Base-by-base conservation (phyloP, 345 rosid genomes). In the Aethionema arabicum region DNA sequence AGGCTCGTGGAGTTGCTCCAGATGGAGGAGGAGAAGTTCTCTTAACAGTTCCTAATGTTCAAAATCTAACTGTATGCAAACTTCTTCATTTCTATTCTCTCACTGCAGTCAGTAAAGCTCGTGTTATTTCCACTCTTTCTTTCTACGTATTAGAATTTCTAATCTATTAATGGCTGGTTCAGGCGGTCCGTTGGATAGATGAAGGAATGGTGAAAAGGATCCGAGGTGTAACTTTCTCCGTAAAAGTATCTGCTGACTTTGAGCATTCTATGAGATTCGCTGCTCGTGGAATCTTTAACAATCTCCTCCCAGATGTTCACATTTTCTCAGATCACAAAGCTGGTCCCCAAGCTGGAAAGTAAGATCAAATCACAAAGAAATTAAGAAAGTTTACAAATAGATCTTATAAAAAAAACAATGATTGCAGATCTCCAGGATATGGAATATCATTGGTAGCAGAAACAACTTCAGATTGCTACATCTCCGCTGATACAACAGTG, bases 141-240 rank as follows among this genome's bases (percentile, higher is more conserved):
- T 11, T 16, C 9, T n/a, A 57, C 37, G 68, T 75, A 35, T 56
- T 36, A 0, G 32, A 63, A 21, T 50, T 32, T 56, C 54, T 70
- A 29, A 63, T 72, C 42, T 42, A 48, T 59, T 31, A 12, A 12
- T 59, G 0, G 15, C 27, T 51, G 74, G 47, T 59, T 56, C 82
- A 90, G 99, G 84, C 90, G 14, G 82, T 84, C 41, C 60, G 67
- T 13, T 90, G 96, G 98, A 63, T 74, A 11, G 91, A 95, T 41
- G 95, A 88, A 74, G 98, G 98, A 59, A 86, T 86, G 96, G 90
- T 86, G 32, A 90, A 82, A 77, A 86, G 81, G 80, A 90, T 95
- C 67, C 86, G 99, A 74, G 96, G 98, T 52, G 56, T 47, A 16
- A 81, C 92, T 59, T 95, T 84, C 76, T 90, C 97, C 27, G 54